phyloP scores from a whole-genome alignment of 1,284 basidiomycete genomes.

The Blastosporella zonata region DNA sequence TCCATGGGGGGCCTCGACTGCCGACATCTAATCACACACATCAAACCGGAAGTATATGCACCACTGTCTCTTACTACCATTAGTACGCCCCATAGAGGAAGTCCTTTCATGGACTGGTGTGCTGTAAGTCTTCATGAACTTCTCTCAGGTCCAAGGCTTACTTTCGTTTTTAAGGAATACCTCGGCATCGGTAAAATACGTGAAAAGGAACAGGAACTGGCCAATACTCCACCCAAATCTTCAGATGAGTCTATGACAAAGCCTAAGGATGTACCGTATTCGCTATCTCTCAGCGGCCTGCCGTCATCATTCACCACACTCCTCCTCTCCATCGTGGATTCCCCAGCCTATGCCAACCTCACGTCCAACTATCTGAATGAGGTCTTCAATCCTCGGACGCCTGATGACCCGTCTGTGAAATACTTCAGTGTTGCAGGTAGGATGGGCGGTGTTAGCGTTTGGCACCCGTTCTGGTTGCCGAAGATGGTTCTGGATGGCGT shows the following conservation, averaged over 20 bases:
- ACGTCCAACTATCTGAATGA: conserved; percentile 84
- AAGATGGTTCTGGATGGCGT: conserved; percentile 89
- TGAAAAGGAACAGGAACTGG: conserved; percentile 33
- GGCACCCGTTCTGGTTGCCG: conserved; percentile 96
- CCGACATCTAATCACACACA: conserved; percentile 85
- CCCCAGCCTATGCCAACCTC: conserved; percentile 95
- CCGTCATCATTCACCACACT: conserved; percentile 84
- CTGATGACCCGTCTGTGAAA: conserved; percentile 80
- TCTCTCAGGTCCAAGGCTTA: conserved; percentile 5
- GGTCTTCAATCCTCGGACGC: conserved; percentile 90
- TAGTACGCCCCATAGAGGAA: conserved; percentile 93
- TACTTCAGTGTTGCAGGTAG: conserved; percentile 93
- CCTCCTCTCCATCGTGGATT: conserved; percentile 91
- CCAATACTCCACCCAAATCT: conserved; percentile 11
- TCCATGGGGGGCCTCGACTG: conserved; percentile 98
- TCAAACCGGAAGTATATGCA: conserved; percentile 80
- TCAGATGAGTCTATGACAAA: conserved; percentile 13
- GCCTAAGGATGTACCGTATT: conserved; percentile 30
- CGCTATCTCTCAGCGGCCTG: conserved; percentile 52
- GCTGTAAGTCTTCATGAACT: conserved; percentile 45
- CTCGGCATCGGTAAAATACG: conserved; percentile 77
- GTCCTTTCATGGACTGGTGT: conserved; percentile 99
- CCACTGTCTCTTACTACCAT: conserved; percentile 90
- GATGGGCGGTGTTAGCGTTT: conserved; percentile 68
- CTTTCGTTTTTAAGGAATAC: conserved; percentile 56